phyloP scores from a whole-genome alignment of 1,284 basidiomycete species.

The Marasmius sp. region DNA sequence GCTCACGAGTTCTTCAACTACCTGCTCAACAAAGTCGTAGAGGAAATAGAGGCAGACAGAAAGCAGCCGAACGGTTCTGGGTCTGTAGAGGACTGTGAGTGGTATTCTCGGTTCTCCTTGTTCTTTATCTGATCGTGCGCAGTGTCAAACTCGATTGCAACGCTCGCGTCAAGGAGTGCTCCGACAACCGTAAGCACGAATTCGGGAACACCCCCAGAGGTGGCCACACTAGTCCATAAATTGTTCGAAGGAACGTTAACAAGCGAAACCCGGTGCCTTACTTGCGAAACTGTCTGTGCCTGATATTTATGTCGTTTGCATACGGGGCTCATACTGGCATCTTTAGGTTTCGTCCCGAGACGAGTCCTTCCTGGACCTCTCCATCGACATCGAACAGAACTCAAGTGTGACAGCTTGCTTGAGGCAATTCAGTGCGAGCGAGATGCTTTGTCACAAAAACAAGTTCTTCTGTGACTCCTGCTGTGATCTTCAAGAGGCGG shows the following conservation, averaged over 20 bases:
- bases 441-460: constrained; percentile 97
- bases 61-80: constrained; percentile 38
- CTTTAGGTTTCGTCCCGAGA: constrained; percentile 89
- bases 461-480: constrained; percentile 99
- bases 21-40: constrained; percentile 89
- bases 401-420: constrained; percentile 94
- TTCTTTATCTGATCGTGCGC: constrained; percentile 14
- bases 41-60: constrained; percentile 83
- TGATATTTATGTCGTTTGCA: constrained; percentile 5
- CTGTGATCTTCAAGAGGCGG: constrained; percentile 95
- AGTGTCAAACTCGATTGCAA: constrained; percentile 61
- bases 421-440: constrained; percentile 93
- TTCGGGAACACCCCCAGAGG: constrained; percentile 40
- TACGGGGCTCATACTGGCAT: constrained; percentile 4
- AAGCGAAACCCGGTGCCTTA: constrained; percentile 95
- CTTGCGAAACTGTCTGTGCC: constrained; percentile 84
- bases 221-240: constrained; percentile 84
- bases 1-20: constrained; percentile 98
- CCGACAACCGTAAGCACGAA: constrained; percentile 40
- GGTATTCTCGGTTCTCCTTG: neutral
- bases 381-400: constrained; percentile 98
- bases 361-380: constrained; percentile 94
- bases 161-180: constrained; percentile 45
- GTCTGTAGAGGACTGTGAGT: constrained; percentile 57
- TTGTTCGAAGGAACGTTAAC: constrained; percentile 93